Conservation (phyloP, 257 asterid genomes). For the Solanum pinnatisectum region DNA sequence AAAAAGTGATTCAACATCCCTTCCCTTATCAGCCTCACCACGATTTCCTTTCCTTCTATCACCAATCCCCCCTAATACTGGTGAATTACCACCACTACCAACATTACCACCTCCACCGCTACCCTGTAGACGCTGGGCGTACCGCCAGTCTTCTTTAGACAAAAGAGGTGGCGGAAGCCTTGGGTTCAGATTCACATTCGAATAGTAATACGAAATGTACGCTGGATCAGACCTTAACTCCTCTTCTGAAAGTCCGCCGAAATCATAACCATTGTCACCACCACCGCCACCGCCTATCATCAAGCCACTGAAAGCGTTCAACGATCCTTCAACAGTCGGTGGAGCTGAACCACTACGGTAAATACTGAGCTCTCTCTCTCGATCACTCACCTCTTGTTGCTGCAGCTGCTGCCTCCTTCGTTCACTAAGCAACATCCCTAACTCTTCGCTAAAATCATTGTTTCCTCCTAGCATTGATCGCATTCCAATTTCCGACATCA, state of each 20-base stretch:
- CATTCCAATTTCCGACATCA: slow-evolving; percentile 40
- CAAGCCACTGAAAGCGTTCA: slow-evolving; percentile 15
- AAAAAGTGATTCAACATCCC: slow-evolving; percentile 28
- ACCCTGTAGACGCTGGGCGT: slow-evolving; percentile 32
- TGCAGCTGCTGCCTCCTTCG: slow-evolving; percentile 17
- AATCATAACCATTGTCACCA: slow-evolving; percentile 1
- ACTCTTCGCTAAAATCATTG: slow-evolving; percentile 38
- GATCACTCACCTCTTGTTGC: slow-evolving; percentile 30
- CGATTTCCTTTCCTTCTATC: slow-evolving; percentile 38
- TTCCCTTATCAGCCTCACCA: background rate
- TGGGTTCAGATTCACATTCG: slow-evolving; percentile 64
- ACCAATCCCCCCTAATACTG: slow-evolving; percentile 27
- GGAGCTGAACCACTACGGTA: slow-evolving; percentile 68
- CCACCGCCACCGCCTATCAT: slow-evolving; percentile 6
- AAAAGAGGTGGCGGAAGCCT: slow-evolving; percentile 52
- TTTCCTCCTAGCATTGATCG: slow-evolving; percentile 25
- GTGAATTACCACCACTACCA: slow-evolving; percentile 9
- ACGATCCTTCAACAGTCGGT: slow-evolving; percentile 50
- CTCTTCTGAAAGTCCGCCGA: slow-evolving; percentile 4
- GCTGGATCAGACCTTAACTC: slow-evolving; percentile 72
- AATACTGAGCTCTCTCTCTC: slow-evolving; percentile 39
- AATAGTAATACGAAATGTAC: slow-evolving; percentile 47
- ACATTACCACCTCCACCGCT: slow-evolving; percentile 14
- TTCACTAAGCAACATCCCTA: slow-evolving; percentile 36
- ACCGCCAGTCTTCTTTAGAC: slow-evolving; percentile 41